A percentile compares a stretch with the other conserved stretches of the same genome.
Evolutionary conservation across 2,329 filamentous ascomycete genomes (phyloP).

Genomic region (Aspergillus versicolor): DNA sequence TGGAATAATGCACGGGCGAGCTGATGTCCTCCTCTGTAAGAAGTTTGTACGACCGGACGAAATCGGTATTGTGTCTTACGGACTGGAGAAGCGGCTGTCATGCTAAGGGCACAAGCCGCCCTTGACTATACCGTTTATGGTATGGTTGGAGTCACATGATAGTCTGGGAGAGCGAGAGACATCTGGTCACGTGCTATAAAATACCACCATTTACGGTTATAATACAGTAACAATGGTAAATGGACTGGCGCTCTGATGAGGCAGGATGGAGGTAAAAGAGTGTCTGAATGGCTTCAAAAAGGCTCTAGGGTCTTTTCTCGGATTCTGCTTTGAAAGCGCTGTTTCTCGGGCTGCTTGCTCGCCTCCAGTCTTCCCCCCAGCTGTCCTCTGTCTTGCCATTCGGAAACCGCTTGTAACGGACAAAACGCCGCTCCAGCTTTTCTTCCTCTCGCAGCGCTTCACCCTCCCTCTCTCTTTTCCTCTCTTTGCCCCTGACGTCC

Average conservation of each 20-base stretch:
- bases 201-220: slow-evolving; percentile 10
- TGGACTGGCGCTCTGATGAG: slow-evolving; percentile 9
- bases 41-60: not conserved
- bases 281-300: slow-evolving; percentile 20
- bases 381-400: slow-evolving; percentile 4
- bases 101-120: slow-evolving; percentile 2
- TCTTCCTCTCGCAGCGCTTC: slow-evolving; percentile 10
- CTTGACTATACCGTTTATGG: not conserved
- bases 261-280: slow-evolving; percentile 10
- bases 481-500: slow-evolving; percentile 6
- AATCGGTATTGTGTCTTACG: not conserved
- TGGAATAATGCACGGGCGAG: not conserved
- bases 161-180: not conserved
- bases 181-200: not conserved
- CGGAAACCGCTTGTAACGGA: slow-evolving; percentile 24
- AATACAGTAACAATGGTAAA: slow-evolving; percentile 22
- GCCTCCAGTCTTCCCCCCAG: not conserved
- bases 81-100: not conserved
- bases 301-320: slow-evolving; percentile 4
- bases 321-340: not conserved
- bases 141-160: slow-evolving; percentile 12
- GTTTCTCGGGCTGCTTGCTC: slow-evolving; percentile 11
- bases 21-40: not conserved
- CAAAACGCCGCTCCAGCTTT: slow-evolving; percentile 18
- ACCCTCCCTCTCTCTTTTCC: slow-evolving; percentile 12